Evolutionary conservation across 805 yeast species (phyloP).

Genomic region (Candida mattraensis): DNA sequence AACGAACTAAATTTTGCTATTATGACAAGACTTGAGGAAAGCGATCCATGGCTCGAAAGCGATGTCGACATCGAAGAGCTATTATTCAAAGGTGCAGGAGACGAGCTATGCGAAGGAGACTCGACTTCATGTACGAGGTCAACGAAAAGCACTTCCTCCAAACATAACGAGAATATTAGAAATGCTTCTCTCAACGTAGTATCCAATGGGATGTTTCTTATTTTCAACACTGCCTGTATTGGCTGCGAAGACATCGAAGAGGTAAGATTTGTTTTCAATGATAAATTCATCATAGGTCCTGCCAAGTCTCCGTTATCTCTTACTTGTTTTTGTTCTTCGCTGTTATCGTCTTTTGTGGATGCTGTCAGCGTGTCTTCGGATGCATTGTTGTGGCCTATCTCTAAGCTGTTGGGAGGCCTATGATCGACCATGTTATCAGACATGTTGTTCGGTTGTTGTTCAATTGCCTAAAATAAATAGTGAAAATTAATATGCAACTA

Average conservation of each 20-base stretch:
- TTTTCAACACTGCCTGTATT: conserved; percentile 31
- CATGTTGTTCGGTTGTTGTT: too few relatives aligned
- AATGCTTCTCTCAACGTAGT: conserved; percentile 65
- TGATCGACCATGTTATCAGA: not conserved
- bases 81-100: conserved; percentile 12
- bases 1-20: conserved; percentile 47
- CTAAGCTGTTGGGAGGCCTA: conserved; percentile 1
- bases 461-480: conserved; percentile 6
- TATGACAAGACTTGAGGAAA: conserved; percentile 33
- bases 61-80: conserved; percentile 17
- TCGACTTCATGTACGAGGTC: conserved; percentile 34
- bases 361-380: conserved; percentile 23
- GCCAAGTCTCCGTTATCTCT: conserved; percentile 11
- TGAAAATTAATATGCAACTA: conserved; percentile 4
- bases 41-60: conserved; percentile 18
- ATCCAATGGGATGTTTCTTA: conserved; percentile 64
- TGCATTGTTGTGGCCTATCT: conserved; percentile 14
- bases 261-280: conserved; percentile 15
- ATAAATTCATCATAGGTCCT: conserved; percentile 16
- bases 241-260: conserved; percentile 12
- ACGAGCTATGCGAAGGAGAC: conserved; percentile 18
- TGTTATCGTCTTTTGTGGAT: conserved; percentile 5
- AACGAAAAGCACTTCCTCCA: conserved; percentile 50
- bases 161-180: conserved; percentile 66
- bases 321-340: conserved; percentile 8